A percentile compares a stretch with the other conserved stretches of the same genome.
Conservation (phyloP, 2,329 filamentous ascomycete species). For the Westerdykella sp. region DNA sequence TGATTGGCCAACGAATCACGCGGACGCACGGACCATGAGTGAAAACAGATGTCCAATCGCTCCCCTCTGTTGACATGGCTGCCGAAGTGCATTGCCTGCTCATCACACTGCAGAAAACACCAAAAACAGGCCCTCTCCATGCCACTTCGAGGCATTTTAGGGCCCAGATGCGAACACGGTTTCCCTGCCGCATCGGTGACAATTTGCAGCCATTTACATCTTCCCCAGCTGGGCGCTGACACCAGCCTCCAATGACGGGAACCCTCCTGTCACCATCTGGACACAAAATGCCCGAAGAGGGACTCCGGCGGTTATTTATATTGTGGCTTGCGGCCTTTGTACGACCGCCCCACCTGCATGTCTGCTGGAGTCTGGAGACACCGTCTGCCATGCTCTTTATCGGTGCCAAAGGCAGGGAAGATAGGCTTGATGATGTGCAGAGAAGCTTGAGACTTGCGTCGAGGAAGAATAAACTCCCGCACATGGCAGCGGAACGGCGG, state of each 20-base stretch:
- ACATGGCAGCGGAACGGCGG: constrained; percentile 19
- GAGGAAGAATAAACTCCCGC: constrained; percentile 8
- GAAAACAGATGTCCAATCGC: constrained; percentile 27
- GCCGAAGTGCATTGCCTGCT: constrained; percentile 18
- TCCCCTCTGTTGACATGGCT: constrained; percentile 25
- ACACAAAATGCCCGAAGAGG: constrained; percentile 27
- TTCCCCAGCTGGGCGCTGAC: constrained; percentile 8
- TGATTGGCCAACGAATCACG: constrained; percentile 15
- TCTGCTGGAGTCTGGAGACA: constrained; percentile 1
- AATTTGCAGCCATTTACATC: constrained; percentile 30
- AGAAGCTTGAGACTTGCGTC: constrained; percentile 9
- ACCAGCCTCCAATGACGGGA: constrained; percentile 15
- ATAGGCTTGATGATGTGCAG: constrained; percentile 25
- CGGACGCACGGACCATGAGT: constrained; percentile 21
- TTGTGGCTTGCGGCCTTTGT: constrained; percentile 24
- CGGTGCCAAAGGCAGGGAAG: constrained; percentile 11
- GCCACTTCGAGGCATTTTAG: constrained; percentile 6
- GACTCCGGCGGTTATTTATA: constrained; percentile 30
- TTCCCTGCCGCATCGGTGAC: constrained; percentile 22
- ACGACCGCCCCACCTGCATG: constrained; percentile 7
- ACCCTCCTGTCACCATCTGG: constrained; percentile 7
- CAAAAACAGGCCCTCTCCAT: constrained; percentile 5
- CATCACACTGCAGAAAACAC: constrained; percentile 30
- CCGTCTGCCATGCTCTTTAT: constrained; percentile 9
- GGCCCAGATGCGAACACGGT: constrained; percentile 7